Percentiles rank a stretch among this genome's conserved stretches.
Conservation (phyloP, 2,329 filamentous ascomycete species). For the Pezizomycotina sp. region DNA sequence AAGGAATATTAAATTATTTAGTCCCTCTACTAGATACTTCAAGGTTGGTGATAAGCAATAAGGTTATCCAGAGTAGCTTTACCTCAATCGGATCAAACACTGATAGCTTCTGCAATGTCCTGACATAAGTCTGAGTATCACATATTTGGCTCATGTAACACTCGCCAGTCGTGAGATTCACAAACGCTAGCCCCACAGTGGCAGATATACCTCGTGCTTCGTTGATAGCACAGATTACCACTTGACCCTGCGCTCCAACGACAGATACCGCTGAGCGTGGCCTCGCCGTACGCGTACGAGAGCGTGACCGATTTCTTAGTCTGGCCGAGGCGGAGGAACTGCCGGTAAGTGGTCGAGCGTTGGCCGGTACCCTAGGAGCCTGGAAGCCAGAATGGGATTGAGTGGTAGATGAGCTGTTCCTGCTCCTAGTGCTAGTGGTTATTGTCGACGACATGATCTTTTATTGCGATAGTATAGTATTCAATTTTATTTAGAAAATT, state of each 20-base stretch:
- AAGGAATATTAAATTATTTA: not conserved
- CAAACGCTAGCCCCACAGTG: constrained; percentile 67
- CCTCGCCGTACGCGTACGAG: constrained; percentile 30
- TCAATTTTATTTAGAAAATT: too few relatives aligned
- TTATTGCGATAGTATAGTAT: too few relatives aligned
- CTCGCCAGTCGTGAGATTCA: constrained; percentile 62
- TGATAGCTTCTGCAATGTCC: constrained; percentile 70
- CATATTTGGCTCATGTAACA: constrained; percentile 70
- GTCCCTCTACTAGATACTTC: not conserved
- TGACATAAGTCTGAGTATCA: constrained; percentile 81
- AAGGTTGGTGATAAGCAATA: not conserved
- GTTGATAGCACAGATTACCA: constrained; percentile 72
- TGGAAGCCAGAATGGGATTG: too few relatives aligned
- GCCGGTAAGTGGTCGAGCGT: too few relatives aligned
- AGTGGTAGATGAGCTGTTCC: too few relatives aligned
- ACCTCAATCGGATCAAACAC: constrained; percentile 55
- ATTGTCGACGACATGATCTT: too few relatives aligned
- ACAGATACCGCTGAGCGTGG: constrained; percentile 42
- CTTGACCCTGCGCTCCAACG: constrained; percentile 43
- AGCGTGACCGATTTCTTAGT: constrained; percentile 4
- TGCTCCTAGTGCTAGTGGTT: too few relatives aligned
- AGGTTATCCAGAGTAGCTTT: not conserved
- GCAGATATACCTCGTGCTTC: constrained; percentile 79
- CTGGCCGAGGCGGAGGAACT: too few relatives aligned
- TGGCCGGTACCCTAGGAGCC: too few relatives aligned